Percentiles rank a stretch among this genome's conserved stretches.
Evolutionary conservation across 148 eudicot species (phyloP).

Genomic region (Persicaria maculosa): DNA sequence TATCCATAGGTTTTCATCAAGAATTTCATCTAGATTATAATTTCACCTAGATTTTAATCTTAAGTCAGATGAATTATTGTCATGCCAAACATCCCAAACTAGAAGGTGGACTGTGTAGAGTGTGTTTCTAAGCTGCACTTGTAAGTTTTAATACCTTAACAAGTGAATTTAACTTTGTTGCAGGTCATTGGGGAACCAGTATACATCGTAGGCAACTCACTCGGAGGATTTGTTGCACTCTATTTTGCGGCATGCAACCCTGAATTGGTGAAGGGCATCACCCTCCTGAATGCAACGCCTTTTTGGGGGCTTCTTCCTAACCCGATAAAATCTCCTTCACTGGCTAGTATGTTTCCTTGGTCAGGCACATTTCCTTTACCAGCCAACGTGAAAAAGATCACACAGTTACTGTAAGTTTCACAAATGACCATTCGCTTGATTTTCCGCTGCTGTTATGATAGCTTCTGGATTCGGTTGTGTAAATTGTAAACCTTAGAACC

Average conservation of each 20-base stretch:
- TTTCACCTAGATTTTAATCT: too few relatives aligned
- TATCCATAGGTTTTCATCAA: too few relatives aligned
- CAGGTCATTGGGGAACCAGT: slow-evolving; percentile 60
- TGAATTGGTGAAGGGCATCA: slow-evolving; percentile 77
- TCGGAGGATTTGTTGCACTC: slow-evolving; percentile 90
- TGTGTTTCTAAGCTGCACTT: neutral
- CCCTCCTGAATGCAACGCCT: slow-evolving; percentile 91
- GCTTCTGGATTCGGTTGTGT: neutral
- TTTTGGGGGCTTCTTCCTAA: slow-evolving; percentile 98
- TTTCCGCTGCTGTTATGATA: too few relatives aligned
- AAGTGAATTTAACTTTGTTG: neutral
- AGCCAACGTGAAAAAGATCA: slow-evolving; percentile 51
- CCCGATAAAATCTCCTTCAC: slow-evolving; percentile 59
- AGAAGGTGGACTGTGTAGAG: too few relatives aligned
- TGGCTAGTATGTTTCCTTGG: slow-evolving; percentile 74
- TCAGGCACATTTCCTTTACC: slow-evolving; percentile 95
- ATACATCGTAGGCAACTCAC: slow-evolving; percentile 87
- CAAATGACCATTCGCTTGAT: neutral
- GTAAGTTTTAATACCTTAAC: neutral
- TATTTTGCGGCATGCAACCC: slow-evolving; percentile 77
- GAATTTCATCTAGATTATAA: too few relatives aligned
- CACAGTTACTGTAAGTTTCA: slow-evolving; percentile 50
- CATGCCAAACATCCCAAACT: too few relatives aligned
- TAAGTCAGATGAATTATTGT: too few relatives aligned
- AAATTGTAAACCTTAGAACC: neutral